A percentile compares a stretch with the other conserved stretches of the same genome.
Evolutionary conservation across 345 rosid genomes (phyloP).

Genomic region (Eucalyptus melliodora): DNA sequence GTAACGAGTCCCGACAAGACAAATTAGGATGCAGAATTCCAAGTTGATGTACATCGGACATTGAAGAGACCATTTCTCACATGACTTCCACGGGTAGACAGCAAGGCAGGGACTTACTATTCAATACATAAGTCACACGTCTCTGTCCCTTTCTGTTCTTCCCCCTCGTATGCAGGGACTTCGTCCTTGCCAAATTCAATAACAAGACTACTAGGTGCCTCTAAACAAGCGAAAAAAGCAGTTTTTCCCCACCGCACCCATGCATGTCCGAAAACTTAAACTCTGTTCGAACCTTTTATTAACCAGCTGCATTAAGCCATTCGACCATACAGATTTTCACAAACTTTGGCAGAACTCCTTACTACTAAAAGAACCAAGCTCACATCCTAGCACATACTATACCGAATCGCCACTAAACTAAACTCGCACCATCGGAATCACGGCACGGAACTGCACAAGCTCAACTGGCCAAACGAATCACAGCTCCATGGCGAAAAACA

Average conservation of each 20-base stretch:
- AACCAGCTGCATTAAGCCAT: background rate
- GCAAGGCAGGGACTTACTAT: background rate
- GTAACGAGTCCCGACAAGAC: background rate
- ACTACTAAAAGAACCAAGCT: background rate
- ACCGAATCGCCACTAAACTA: background rate
- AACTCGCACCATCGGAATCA: background rate
- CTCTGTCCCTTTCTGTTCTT: background rate
- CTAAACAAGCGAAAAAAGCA: background rate
- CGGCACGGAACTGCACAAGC: background rate
- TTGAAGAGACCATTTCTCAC: background rate
- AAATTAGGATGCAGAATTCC: background rate
- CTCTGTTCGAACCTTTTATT: background rate
- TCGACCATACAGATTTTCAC: background rate
- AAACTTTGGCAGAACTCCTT: background rate
- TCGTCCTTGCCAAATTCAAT: background rate
- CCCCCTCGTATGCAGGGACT: background rate
- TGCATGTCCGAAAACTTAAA: background rate
- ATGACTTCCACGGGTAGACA: background rate
- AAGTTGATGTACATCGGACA: background rate
- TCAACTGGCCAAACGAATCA: background rate
- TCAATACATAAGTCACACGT: background rate
- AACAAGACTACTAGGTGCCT: background rate
- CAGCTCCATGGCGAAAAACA: background rate
- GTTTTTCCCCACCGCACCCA: background rate
- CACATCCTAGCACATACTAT: background rate